phyloP scores from a whole-genome alignment of 257 asterid genomes.

The Solanum arcanum region DNA sequence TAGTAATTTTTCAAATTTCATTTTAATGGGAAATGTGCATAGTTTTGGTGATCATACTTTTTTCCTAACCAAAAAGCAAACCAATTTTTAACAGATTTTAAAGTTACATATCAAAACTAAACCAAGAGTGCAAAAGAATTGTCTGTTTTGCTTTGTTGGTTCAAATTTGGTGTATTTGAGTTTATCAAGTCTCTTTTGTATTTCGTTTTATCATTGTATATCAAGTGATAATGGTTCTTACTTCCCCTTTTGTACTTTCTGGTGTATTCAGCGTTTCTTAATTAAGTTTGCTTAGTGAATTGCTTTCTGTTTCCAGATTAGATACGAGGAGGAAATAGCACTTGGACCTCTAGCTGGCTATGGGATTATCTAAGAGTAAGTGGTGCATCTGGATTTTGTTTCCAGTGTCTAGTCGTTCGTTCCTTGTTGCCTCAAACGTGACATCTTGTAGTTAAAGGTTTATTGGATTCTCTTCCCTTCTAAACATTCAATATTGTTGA shows the following conservation, averaged over 20 bases:
- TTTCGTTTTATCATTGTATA: neutral
- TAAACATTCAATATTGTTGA: neutral
- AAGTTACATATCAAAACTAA: neutral
- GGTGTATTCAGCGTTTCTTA: neutral
- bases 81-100: neutral
- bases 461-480: neutral
- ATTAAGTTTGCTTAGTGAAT: neutral
- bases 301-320: slow-evolving; percentile 39
- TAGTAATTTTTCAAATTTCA: too few species aligned
- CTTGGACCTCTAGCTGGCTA: slow-evolving; percentile 75
- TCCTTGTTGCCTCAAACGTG: slow-evolving; percentile 79
- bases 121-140: neutral
- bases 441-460: slow-evolving; percentile 81
- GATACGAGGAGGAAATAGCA: slow-evolving; percentile 89
- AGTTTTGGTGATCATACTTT: neutral
- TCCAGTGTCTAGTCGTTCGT: slow-evolving; percentile 93
- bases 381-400: slow-evolving; percentile 94
- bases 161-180: neutral
- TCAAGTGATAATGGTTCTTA: neutral
- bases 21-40: neutral
- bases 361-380: slow-evolving; percentile 94
- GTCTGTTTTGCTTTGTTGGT: neutral
- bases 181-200: neutral
- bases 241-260: neutral
- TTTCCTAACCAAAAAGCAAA: neutral